Base-by-base conservation (phyloP, 2,329 filamentous ascomycete species). In the Pseudocercospora vitis region DNA sequence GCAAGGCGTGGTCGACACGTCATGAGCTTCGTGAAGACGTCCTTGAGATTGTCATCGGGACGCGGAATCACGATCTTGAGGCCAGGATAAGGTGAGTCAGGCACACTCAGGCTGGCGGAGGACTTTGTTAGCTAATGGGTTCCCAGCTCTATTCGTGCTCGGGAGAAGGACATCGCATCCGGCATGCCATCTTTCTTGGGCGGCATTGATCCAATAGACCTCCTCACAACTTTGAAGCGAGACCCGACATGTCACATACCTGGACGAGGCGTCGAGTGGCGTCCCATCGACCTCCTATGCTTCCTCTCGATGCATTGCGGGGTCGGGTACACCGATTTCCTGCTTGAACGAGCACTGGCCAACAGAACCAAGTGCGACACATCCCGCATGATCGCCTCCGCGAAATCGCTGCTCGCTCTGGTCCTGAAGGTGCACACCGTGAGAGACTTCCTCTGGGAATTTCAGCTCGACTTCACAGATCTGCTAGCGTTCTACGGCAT, bases 401-500 rank as follows among this genome's bases (percentile, higher is more conserved):
- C 60, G 1, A 45, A 39, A 16, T 49, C 37, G n/a, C 44, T 63
- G 1, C 44, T 63, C 5, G 47, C 42, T 3, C 50, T 61, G 9
- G 52, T 58, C 2, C 44, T 61, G 4, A 60, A 54, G 31, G 53
- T 52, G 2, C 47, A 54, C 5, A 26, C 26, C 0, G 6, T 56
- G 14, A 51, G 50, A 35, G 56, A 63, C 19, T 61, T 50, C 7
- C 50, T 61, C 5, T 40, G 28, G 12, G 54, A 61, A n/a, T 59
- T 56, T 14, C 52, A 56, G 14, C 12, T 55, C 21, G 52, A 61
- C 12, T 46, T 61, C 18, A 53, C 57, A 6, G 53, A 58, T 16
- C 49, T 54, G 33, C 48, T 62, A 1, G 56, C 58, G 2, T 62
- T 56, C 31, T 61, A 61, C 29, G 56, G 46, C 1, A 51, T 62